A percentile compares a stretch with the other conserved stretches of the same genome.
Evolutionary conservation across 2,329 filamentous ascomycete genomes (phyloP).

Genomic region (Geoglossum cookeanum): DNA sequence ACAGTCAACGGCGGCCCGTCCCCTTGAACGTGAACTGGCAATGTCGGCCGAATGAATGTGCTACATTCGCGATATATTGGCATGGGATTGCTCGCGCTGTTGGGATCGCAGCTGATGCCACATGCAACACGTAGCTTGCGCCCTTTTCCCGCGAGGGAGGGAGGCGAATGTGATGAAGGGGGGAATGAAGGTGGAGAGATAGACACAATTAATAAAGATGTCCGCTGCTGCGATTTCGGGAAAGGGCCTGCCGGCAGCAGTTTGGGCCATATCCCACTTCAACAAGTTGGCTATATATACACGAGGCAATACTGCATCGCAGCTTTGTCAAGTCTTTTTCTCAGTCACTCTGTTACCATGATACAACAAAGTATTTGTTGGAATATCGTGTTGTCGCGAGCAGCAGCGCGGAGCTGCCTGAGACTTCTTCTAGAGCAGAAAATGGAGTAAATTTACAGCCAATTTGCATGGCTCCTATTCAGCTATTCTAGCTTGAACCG

Average conservation of each 20-base stretch:
- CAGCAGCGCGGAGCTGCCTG: too few relatives aligned
- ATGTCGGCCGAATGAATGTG: slow-evolving; percentile 75
- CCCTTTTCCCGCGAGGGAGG: not conserved
- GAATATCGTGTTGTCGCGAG: too few relatives aligned
- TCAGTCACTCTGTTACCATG: too few relatives aligned
- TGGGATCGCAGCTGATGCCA: not conserved
- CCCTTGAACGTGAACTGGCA: slow-evolving; percentile 45
- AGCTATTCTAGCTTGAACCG: too few relatives aligned
- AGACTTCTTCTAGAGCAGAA: too few relatives aligned
- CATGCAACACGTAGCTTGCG: not conserved
- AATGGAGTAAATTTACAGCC: too few relatives aligned
- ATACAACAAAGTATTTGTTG: too few relatives aligned
- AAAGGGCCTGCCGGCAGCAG: not conserved
- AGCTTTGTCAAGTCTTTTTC: too few relatives aligned
- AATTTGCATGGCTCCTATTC: too few relatives aligned
- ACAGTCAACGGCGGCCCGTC: slow-evolving; percentile 47
- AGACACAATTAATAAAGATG: slow-evolving; percentile 3
- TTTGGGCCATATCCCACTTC: not conserved
- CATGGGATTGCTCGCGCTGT: slow-evolving; percentile 27
- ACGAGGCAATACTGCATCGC: too few relatives aligned
- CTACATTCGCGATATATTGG: slow-evolving; percentile 74
- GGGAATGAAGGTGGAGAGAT: not conserved
- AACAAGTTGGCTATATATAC: not conserved
- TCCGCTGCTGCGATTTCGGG: not conserved
- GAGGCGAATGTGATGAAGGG: not conserved